Percentiles rank a stretch among this genome's conserved stretches.
Evolutionary conservation across 2,329 filamentous ascomycete genomes (phyloP).

Genomic region (Arthrobotrys entomopaga): DNA sequence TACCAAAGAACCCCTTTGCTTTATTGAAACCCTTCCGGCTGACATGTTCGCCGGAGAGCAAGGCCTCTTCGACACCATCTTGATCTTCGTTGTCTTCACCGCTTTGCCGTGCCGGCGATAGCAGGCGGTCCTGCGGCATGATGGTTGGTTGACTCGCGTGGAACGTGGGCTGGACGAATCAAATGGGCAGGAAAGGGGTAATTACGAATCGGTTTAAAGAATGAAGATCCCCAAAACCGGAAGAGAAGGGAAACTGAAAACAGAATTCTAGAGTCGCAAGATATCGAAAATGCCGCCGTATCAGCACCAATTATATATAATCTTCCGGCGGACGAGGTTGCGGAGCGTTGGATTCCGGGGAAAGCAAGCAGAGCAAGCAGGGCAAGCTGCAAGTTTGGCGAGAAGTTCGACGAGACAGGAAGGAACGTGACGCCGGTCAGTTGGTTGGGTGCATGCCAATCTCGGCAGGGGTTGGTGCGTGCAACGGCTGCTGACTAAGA

Average conservation of each 20-base stretch:
- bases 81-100: slow-evolving; percentile 52
- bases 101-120: slow-evolving; percentile 44
- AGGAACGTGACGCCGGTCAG: slow-evolving; percentile 54
- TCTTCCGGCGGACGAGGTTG: neutral
- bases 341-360: neutral
- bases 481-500: slow-evolving; percentile 36
- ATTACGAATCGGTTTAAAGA: neutral
- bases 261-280: neutral
- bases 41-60: slow-evolving; percentile 54
- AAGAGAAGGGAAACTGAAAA: neutral
- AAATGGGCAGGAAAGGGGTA: slow-evolving; percentile 29
- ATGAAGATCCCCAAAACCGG: neutral
- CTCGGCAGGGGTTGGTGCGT: neutral
- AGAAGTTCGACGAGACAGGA: slow-evolving; percentile 28
- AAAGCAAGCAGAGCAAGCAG: slow-evolving; percentile 2
- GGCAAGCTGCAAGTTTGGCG: slow-evolving; percentile 33
- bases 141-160: neutral
- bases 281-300: neutral
- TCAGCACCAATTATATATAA: too few species aligned
- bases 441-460: slow-evolving; percentile 24
- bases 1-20: slow-evolving; percentile 31
- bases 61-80: slow-evolving; percentile 48
- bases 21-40: slow-evolving; percentile 36
- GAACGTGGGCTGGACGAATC: slow-evolving; percentile 1
- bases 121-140: slow-evolving; percentile 39